phyloP scores from a whole-genome alignment of 495 filamentous ascomycete genomes.

The Aspergillus baeticus region DNA sequence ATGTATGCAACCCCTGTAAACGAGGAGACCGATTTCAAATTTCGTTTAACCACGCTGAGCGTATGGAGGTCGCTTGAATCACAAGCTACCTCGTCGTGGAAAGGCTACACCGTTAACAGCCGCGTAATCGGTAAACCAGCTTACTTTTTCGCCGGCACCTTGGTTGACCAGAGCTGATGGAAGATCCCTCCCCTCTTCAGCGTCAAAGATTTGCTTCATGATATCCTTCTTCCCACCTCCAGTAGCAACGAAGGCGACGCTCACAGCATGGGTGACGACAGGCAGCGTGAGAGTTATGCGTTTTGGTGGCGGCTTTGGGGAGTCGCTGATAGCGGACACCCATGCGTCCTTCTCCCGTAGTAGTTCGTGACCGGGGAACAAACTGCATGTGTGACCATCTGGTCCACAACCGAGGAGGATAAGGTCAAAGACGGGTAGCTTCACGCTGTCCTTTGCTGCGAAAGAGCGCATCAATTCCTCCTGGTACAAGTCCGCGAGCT shows the following conservation, averaged over 20 bases:
- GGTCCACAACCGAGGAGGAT: slow-evolving; percentile 90
- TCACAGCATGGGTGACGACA: slow-evolving; percentile 78
- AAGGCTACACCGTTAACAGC: slow-evolving; percentile 83
- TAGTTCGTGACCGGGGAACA: slow-evolving; percentile 88
- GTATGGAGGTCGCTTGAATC: slow-evolving; percentile 6
- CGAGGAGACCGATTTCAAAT: neutral
- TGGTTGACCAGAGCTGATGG: slow-evolving; percentile 88
- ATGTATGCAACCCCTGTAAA: neutral
- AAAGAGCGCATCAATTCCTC: slow-evolving; percentile 80
- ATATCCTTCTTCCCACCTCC: slow-evolving; percentile 88
- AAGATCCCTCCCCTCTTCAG: slow-evolving; percentile 68
- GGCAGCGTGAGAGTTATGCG: slow-evolving; percentile 90
- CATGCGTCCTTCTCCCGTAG: slow-evolving; percentile 87
- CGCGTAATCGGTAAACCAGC: slow-evolving; percentile 87
- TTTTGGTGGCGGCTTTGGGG: slow-evolving; percentile 87
- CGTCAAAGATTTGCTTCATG: slow-evolving; percentile 85
- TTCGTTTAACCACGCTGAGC: neutral
- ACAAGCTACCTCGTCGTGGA: slow-evolving; percentile 63
- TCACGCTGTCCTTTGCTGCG: slow-evolving; percentile 81
- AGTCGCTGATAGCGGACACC: slow-evolving; percentile 87
- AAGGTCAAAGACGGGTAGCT: slow-evolving; percentile 91
- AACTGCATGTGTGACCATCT: slow-evolving; percentile 94
- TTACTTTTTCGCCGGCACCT: slow-evolving; percentile 76
- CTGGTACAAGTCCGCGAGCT: slow-evolving; percentile 92
- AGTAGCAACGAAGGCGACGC: slow-evolving; percentile 88